Base-by-base conservation (phyloP, 768 basidiomycete species). In the Tylopilus cervinicoccineus region DNA sequence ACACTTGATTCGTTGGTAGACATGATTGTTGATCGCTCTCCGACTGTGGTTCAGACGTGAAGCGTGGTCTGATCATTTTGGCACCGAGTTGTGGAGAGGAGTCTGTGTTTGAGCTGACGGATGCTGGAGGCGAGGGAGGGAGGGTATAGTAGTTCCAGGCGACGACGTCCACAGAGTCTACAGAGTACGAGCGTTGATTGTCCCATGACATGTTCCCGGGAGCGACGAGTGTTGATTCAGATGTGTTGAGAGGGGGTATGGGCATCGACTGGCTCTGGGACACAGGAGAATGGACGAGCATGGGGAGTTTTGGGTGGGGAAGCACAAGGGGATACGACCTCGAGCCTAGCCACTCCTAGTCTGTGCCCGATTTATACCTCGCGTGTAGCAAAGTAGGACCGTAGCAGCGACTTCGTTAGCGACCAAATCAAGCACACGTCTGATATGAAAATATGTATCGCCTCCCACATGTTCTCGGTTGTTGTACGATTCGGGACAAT, bases 1-100 rank as follows among this genome's bases (percentile, higher is more conserved):
- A 88, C 57, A 88, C 73, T 69, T 88, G 81, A 63, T 80, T 78
- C 14, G 86, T 88, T 28, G 86, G 77, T 13, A 88, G 64, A 60
- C 84, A 88, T 34, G 79, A 68, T 47, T 70, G 67, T 50, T 73
- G 76, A 45, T 78, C 74, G 47, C 70, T 61, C 20, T 78, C 76
- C 16, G 71, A 66, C 23, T 46, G 54, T 11, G 65, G 53, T 52
- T 78, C 78, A 5, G 77, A 73, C 52, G 70, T 71, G 59, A 71
- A 67, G 53, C 73, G 74, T 51, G 76, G 72, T 64, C 75, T 78
- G 71, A 83, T 78, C 59, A 78, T 70, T 41, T 69, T 70, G 13
- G 64, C n/a, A 6, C 73, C 47, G 29, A 72, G 76, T 34, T 69
- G 59, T 5, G 78, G 79, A 34, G 80, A 78, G 52, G 69, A 75